Evolutionary conservation across 768 basidiomycete genomes (phyloP).

Genomic region (Boletus rufocinnamomeus): DNA sequence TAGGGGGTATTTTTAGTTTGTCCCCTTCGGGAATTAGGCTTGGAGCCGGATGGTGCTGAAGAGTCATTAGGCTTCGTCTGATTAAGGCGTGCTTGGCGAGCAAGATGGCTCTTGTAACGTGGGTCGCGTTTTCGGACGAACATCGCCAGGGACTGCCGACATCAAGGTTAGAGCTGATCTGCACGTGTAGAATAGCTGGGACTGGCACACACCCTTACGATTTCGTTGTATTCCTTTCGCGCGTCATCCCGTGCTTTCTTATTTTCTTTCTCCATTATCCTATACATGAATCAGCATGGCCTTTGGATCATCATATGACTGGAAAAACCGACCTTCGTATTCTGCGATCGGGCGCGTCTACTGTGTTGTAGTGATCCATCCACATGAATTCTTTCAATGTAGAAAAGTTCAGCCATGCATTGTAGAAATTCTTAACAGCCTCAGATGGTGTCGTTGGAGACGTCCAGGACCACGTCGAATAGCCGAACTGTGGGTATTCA

Average conservation of each 20-base stretch:
- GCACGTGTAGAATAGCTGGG: not conserved
- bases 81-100: conserved; percentile 46
- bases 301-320: not conserved
- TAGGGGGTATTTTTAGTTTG: conserved; percentile 43
- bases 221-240: conserved; percentile 90
- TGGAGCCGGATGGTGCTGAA: conserved; percentile 30
- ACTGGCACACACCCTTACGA: conserved; percentile 65
- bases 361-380: conserved; percentile 80
- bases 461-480: conserved; percentile 73
- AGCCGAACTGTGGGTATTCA: conserved; percentile 83
- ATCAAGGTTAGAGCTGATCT: not conserved
- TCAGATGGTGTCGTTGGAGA: conserved; percentile 45
- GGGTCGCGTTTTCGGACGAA: conserved; percentile 89
- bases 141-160: conserved; percentile 62
- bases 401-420: conserved; percentile 81
- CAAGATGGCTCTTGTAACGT: conserved; percentile 70
- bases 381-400: conserved; percentile 89
- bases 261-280: conserved; percentile 95
- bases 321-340: conserved; percentile 62
- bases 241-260: conserved; percentile 88
- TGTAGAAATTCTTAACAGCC: conserved; percentile 77
- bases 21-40: conserved; percentile 31
- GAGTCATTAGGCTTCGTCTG: conserved; percentile 31
- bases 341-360: conserved; percentile 85
- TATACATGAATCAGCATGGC: conserved; percentile 28